Base-by-base conservation (phyloP, 2,329 filamentous ascomycete genomes). In the Aspergillus sp. region DNA sequence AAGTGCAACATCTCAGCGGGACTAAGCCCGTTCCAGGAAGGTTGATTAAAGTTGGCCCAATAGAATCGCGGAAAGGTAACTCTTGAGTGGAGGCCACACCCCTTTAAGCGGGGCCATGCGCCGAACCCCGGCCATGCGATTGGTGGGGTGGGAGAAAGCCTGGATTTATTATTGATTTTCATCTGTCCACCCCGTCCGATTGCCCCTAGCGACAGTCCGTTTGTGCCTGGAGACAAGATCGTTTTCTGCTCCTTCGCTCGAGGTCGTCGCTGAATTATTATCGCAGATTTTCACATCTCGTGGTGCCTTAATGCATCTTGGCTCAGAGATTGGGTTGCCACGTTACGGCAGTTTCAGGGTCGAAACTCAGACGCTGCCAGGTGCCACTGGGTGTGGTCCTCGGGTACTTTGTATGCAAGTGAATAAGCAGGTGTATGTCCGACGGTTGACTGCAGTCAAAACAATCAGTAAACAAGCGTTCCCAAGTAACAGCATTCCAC, bases 181-280 rank as follows among this genome's bases (percentile, higher is more conserved):
- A 51, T 56, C 53, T 52, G 56, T n/a, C 51, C 47, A 58, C 46
- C 51, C 56, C 9, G 27, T 31, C 27, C 55, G 60, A 64, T 64
- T 64, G 62, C 62, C 62, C 62, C 62, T 62, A 64, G 62, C 62
- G 62, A 64, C 62, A 56, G 49, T 21, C 31, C 27, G 27, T 21
- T 14, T 41, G 23, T 41, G 40, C 9, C 12, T 37, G 12, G 35
- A n/a, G 15, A 37, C 35, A n/a, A 37, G 15, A 31, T 31, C 27
- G 27, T 11, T 31, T 31, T 11, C 27, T 31, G 27, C 27, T 31
- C 27, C 9, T 31, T 11, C 27, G 27, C 27, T 31, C 27, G 27
- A 31, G 27, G 27, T 31, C 27, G 27, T 31, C 27, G 27, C 27
- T 31, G 27, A 31, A 31, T 31, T 31, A 11, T 31, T 1, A 31